Evolutionary conservation across 129 eudicot genomes (phyloP).

Genomic region (Centrapalus pauciflorus): DNA sequence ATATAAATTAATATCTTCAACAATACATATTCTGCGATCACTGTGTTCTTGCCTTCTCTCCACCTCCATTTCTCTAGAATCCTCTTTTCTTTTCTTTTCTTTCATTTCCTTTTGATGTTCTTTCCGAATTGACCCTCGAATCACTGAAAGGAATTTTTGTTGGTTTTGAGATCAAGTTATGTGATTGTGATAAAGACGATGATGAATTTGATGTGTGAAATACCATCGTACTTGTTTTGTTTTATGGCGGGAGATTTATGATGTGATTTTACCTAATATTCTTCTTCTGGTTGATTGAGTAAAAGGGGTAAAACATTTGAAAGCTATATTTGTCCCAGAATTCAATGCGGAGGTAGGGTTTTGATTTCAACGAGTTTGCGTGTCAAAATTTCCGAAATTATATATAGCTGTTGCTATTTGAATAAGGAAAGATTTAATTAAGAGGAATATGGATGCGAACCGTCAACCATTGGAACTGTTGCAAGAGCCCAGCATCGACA

Average conservation of each 20-base stretch:
- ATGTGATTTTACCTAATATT: conserved; percentile 16
- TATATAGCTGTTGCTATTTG: not conserved
- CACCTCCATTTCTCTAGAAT: not conserved
- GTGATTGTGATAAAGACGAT: not conserved
- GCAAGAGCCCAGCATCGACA: conserved; percentile 61
- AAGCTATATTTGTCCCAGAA: conserved; percentile 24
- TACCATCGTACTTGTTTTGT: not conserved
- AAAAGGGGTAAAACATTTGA: conserved; percentile 18
- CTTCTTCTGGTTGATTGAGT: conserved; percentile 19
- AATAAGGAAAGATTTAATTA: not conserved
- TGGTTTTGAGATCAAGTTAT: not conserved
- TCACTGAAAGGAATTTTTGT: not conserved
- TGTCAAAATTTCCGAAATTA: not conserved
- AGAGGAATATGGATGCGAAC: conserved; percentile 22
- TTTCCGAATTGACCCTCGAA: not conserved
- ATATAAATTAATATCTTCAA: not conserved
- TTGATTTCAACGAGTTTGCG: conserved; percentile 6
- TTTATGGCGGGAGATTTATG: conserved; percentile 15
- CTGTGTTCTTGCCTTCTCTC: conserved; percentile 22
- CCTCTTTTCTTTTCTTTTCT: not conserved
- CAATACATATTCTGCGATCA: conserved; percentile 30
- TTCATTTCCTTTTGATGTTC: not conserved
- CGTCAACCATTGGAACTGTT: conserved; percentile 13
- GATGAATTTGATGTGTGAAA: conserved; percentile 7
- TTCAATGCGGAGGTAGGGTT: conserved; percentile 17